Conservation (phyloP, 805 yeast genomes). For the Teunomyces lycoperdinae region DNA sequence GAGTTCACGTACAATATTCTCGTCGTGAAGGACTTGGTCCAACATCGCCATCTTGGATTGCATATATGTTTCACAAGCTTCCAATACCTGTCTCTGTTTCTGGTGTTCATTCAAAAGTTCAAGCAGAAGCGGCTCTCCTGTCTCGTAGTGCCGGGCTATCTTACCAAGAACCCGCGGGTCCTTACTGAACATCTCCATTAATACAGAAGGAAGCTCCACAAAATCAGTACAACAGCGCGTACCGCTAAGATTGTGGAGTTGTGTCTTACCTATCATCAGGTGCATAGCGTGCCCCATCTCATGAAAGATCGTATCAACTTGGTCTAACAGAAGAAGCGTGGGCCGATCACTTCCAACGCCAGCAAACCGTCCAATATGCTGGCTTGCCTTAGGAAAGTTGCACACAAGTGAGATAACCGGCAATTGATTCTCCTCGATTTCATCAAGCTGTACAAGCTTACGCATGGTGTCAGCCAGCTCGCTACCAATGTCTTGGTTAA, state of each 20-base stretch:
- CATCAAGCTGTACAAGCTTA: constrained; percentile 32
- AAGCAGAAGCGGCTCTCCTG: constrained; percentile 58
- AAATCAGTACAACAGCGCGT: constrained; percentile 95
- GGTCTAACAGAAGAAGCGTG: constrained; percentile 65
- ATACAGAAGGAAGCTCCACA: constrained; percentile 93
- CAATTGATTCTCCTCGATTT: constrained; percentile 61
- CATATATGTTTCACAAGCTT: constrained; percentile 73
- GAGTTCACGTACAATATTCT: constrained; percentile 24
- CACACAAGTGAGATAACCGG: constrained; percentile 91
- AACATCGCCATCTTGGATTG: constrained; percentile 88
- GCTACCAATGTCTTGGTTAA: constrained; percentile 43
- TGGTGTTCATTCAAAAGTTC: constrained; percentile 51
- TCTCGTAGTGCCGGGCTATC: constrained; percentile 70
- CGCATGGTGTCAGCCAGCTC: constrained; percentile 23
- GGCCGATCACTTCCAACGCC: constrained; percentile 27
- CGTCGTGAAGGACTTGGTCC: constrained; percentile 74
- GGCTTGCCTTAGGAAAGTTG: constrained; percentile 54
- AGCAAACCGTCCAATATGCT: constrained; percentile 28
- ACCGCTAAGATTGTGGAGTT: constrained; percentile 88
- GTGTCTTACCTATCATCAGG: constrained; percentile 91
- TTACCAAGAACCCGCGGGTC: constrained; percentile 71
- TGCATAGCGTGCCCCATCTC: constrained; percentile 99
- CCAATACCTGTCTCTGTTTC: constrained; percentile 49
- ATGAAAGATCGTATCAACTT: constrained; percentile 92
- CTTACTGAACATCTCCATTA: constrained; percentile 90